Percentiles rank a stretch among this genome's conserved stretches.
Evolutionary conservation across 169 alveolate genomes (phyloP).

Genomic region (Plasmodium berghei): DNA sequence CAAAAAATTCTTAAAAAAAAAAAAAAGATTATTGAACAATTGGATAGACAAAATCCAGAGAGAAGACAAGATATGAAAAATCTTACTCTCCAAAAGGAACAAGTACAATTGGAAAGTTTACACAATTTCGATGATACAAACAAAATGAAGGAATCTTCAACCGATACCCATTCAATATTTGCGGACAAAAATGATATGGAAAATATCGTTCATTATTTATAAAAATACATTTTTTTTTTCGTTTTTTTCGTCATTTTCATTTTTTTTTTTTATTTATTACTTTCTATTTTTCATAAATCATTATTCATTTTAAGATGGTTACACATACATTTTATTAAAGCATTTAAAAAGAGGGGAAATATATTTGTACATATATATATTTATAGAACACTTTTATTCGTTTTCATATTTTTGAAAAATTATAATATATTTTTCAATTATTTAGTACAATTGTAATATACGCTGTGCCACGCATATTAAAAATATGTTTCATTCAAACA

Average conservation of each 20-base stretch:
- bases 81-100: constrained; percentile 42
- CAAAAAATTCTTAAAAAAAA: constrained; percentile 45
- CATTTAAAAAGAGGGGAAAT: too few species aligned
- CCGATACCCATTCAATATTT: constrained; percentile 3
- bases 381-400: too few species aligned
- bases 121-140: not conserved
- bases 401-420: too few species aligned
- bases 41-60: constrained; percentile 37
- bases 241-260: constrained; percentile 11
- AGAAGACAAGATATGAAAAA: constrained; percentile 36
- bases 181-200: constrained; percentile 32
- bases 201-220: constrained; percentile 58
- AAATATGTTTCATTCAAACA: too few species aligned
- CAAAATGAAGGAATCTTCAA: too few species aligned
- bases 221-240: not conserved
- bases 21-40: constrained; percentile 54
- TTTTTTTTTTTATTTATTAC: constrained; percentile 11
- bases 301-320: too few species aligned
- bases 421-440: too few species aligned
- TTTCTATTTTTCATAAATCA: not conserved
- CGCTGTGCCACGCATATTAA: too few species aligned
- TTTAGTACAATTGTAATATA: too few species aligned
- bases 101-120: constrained; percentile 17
- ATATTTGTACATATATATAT: too few species aligned
- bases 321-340: too few species aligned